Conservation (phyloP, 805 yeast genomes). For the Citeromyces nyonsensis region DNA sequence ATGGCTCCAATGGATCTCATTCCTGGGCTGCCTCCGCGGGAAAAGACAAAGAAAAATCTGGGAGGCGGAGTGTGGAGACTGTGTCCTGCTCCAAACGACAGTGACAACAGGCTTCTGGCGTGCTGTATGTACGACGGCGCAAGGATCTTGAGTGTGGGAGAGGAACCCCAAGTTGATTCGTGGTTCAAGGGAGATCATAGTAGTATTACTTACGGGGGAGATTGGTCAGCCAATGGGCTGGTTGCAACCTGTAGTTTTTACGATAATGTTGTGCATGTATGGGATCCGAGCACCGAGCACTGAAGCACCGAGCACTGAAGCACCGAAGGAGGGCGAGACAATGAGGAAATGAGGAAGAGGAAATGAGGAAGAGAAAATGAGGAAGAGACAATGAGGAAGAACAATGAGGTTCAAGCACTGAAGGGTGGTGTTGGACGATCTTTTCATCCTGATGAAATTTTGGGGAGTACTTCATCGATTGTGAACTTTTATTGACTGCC, state of each 20-base stretch:
- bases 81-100: constrained; percentile 34
- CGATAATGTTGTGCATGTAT: constrained; percentile 66
- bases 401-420: no score
- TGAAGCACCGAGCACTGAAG: no score
- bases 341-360: no score
- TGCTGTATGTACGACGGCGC: constrained; percentile 98
- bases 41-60: constrained; percentile 27
- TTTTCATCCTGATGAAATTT: no score
- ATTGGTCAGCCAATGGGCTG: constrained; percentile 42
- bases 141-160: constrained; percentile 31
- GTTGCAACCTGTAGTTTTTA: constrained; percentile 85
- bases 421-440: no score
- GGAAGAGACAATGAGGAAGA: no score
- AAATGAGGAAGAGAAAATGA: no score
- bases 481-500: no score
- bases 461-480: no score
- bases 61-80: constrained; percentile 97
- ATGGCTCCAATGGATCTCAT: constrained; percentile 20
- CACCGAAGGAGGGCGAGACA: no score
- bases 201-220: constrained; percentile 94
- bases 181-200: constrained; percentile 58
- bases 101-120: constrained; percentile 37
- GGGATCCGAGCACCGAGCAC: no score
- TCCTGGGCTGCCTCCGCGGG: constrained; percentile 37
- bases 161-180: constrained; percentile 14